Conservation (phyloP, 1,139 yeast species). For the Taphrina flavorubra region DNA sequence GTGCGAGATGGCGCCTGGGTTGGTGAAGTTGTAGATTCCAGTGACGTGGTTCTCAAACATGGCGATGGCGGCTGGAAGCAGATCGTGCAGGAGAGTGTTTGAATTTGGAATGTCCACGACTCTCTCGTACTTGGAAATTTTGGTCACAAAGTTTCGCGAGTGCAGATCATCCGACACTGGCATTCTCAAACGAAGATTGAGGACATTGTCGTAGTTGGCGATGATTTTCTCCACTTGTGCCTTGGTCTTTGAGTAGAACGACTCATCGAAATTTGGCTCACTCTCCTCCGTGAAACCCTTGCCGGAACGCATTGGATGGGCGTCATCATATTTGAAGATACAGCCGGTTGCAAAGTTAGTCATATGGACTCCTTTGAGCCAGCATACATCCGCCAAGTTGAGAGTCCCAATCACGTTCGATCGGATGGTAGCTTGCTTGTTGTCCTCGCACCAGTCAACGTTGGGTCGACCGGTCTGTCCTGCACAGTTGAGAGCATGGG, state of each 20-base stretch:
- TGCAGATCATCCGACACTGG: conserved; percentile 39
- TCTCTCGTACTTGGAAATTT: conserved; percentile 39
- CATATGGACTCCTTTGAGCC: conserved; percentile 38
- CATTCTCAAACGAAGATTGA: conserved; percentile 38
- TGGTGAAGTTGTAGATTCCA: conserved; percentile 41
- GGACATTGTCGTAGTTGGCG: conserved; percentile 39
- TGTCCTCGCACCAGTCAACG: conserved; percentile 41
- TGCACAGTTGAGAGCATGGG: conserved; percentile 40
- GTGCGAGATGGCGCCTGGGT: conserved; percentile 41
- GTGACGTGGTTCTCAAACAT: conserved; percentile 30
- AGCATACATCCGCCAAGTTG: conserved; percentile 54
- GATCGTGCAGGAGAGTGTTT: conserved; percentile 39
- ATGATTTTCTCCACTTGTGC: conserved; percentile 39
- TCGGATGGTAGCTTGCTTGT: conserved; percentile 40
- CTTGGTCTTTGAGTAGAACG: conserved; percentile 39
- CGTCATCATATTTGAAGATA: conserved; percentile 40
- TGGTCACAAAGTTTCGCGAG: conserved; percentile 41
- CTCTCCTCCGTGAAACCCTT: conserved; percentile 38
- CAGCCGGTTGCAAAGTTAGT: conserved; percentile 41
- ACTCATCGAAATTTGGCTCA: conserved; percentile 39
- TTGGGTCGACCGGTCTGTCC: conserved; percentile 40
- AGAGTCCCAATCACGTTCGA: conserved; percentile 64
- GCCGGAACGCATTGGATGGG: conserved; percentile 40
- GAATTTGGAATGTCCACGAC: conserved; percentile 41
- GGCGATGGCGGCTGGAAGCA: conserved; percentile 34